Evolutionary conservation across 306 rosid genomes (phyloP).

Genomic region (Canavalia gladiata): DNA sequence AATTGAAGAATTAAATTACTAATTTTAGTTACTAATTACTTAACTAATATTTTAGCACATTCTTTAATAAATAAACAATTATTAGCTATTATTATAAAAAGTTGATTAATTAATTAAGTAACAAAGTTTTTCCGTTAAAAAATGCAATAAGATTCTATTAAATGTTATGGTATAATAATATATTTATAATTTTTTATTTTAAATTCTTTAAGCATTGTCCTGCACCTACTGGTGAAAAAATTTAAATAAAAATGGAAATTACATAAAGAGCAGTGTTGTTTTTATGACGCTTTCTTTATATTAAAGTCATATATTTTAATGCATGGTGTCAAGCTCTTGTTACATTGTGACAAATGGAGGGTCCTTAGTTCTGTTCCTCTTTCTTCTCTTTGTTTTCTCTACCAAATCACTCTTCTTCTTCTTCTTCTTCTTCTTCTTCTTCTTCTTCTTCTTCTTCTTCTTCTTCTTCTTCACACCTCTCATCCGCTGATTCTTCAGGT

Average conservation of each 20-base stretch:
- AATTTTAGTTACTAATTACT: too few species aligned
- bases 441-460: conserved; percentile 45
- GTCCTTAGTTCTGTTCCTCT: conserved; percentile 56
- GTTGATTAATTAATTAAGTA: too few species aligned
- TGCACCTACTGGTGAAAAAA: too few species aligned
- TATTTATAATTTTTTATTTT: too few species aligned
- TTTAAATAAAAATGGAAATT: background rate
- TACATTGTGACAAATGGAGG: conserved; percentile 77
- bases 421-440: conserved; percentile 42
- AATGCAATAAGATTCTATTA: too few species aligned
- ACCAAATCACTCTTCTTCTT: conserved; percentile 36
- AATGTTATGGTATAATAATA: too few species aligned
- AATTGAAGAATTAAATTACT: too few species aligned
- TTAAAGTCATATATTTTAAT: conserved; percentile 42
- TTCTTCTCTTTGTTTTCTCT: conserved; percentile 45
- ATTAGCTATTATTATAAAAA: too few species aligned
- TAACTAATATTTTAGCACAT: background rate
- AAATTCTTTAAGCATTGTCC: too few species aligned
- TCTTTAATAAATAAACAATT: background rate
- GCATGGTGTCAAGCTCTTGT: conserved; percentile 58
- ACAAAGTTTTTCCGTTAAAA: too few species aligned
- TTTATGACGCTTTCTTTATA: conserved; percentile 27
- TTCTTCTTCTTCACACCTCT: conserved; percentile 48
- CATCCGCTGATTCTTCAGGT: conserved; percentile 63
- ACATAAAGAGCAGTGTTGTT: conserved; percentile 28